A percentile compares a stretch with the other conserved stretches of the same genome.
Conservation (phyloP, 352 stramenopile genomes). For the Globisporangium orthogonon region DNA sequence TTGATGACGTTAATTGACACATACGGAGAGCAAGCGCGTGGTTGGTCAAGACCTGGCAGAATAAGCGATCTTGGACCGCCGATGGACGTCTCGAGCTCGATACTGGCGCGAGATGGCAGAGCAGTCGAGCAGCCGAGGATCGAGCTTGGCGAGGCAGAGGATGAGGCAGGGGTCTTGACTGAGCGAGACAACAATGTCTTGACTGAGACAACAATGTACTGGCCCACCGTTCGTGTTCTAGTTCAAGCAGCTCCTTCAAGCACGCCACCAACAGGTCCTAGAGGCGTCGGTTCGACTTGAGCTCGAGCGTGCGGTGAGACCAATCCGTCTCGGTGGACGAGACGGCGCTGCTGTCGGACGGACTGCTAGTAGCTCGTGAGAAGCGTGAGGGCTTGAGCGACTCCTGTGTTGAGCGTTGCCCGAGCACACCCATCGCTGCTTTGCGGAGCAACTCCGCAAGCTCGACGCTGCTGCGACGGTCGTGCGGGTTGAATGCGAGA, state of each 20-base stretch:
- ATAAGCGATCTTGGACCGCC: neutral
- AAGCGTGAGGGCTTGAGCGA: slow-evolving; percentile 1
- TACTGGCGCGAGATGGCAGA: slow-evolving; percentile 24
- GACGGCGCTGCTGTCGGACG: slow-evolving; percentile 2
- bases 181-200: too few relatives aligned
- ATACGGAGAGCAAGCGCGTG: neutral
- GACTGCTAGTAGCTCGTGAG: slow-evolving; percentile 3
- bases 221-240: neutral
- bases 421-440: slow-evolving; percentile 12
- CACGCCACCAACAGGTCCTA: neutral
- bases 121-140: neutral
- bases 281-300: slow-evolving; percentile 11
- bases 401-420: slow-evolving; percentile 9
- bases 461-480: slow-evolving; percentile 22
- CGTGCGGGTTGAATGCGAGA: slow-evolving; percentile 22
- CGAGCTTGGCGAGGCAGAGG: too few relatives aligned
- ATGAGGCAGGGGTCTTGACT: neutral
- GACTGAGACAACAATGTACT: too few relatives aligned
- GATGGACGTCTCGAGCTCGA: slow-evolving; percentile 31
- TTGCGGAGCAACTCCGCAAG: slow-evolving; percentile 15
- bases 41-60: neutral
- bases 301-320: slow-evolving; percentile 26
- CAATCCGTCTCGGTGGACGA: slow-evolving; percentile 19
- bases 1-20: too few relatives aligned
- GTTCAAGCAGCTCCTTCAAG: neutral